These are phyloP conservation scores for Boletellus ananiceps DNA, from an alignment of 768 basidiomycete species.

Conservation along the genomic window DNA sequence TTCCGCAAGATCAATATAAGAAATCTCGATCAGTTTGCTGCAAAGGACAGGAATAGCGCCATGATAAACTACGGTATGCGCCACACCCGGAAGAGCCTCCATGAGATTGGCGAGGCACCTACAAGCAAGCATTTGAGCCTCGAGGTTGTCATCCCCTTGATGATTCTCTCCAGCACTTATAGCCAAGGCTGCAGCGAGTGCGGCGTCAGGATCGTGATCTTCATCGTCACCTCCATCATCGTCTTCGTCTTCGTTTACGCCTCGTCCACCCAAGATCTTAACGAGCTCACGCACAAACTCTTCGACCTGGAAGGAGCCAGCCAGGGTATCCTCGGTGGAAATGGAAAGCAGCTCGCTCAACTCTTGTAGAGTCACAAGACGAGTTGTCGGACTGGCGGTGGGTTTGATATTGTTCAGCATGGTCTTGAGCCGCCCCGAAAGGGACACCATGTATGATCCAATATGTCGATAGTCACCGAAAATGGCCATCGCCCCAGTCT, in stretches of 20 bases:
- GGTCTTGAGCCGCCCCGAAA: constrained; percentile 82
- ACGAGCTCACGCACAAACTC: constrained; percentile 90
- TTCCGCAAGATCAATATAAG: constrained; percentile 96
- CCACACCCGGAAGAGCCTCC: constrained; percentile 97
- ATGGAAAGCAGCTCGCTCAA: constrained; percentile 92
- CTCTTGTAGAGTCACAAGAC: constrained; percentile 88
- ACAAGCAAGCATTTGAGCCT: constrained; percentile 94
- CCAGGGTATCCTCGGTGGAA: constrained; percentile 94
- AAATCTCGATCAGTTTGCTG: constrained; percentile 95
- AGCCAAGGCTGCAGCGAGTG: constrained; percentile 82
- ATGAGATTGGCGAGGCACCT: constrained; percentile 96
- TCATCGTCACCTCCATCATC: constrained; percentile 62
- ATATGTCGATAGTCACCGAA: constrained; percentile 85
- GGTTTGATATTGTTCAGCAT: constrained; percentile 87
- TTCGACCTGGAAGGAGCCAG: constrained; percentile 93
- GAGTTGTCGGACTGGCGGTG: constrained; percentile 78
- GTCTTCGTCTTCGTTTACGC: constrained; percentile 66
- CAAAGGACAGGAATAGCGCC: constrained; percentile 98
- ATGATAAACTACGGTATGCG: constrained; percentile 96
- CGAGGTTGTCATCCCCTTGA: constrained; percentile 81
- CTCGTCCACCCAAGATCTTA: constrained; percentile 80
- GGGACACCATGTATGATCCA: constrained; percentile 89
- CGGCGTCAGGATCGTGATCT: constrained; percentile 79
- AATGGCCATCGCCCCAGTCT: constrained; percentile 70
- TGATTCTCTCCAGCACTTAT: constrained; percentile 67